phyloP scores from a whole-genome alignment of 2,329 filamentous ascomycete genomes.

The Diaporthe aspalathi region DNA sequence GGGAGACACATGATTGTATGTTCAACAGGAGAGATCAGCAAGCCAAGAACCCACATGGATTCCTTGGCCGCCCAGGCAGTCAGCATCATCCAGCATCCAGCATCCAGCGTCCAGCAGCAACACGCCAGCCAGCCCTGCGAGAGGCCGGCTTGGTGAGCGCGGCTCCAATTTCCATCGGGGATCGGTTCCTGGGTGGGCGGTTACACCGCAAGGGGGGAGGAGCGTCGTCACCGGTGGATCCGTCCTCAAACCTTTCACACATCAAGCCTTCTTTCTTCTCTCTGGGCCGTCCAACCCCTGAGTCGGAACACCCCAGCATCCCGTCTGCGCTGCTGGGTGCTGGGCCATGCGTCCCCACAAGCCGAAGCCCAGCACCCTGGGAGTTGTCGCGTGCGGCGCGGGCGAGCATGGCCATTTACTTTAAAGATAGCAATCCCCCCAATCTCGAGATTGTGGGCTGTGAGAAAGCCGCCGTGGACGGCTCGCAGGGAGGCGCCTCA shows the following conservation, averaged over 20 bases:
- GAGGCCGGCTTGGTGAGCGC: background rate
- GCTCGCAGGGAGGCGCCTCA: background rate
- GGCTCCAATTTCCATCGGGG: background rate
- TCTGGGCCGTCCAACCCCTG: constrained; percentile 18
- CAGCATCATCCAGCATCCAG: background rate
- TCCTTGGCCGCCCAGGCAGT: constrained; percentile 11
- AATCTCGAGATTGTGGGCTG: background rate
- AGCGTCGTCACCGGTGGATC: constrained; percentile 34
- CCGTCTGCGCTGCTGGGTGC: background rate
- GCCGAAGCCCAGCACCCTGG: constrained; percentile 6
- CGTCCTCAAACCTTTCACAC: constrained; percentile 26
- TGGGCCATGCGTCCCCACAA: constrained; percentile 21
- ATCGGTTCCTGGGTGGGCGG: constrained; percentile 9
- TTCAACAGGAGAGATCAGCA: constrained; percentile 26
- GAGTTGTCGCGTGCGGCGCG: background rate
- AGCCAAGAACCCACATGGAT: constrained; percentile 5
- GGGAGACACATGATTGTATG: constrained; percentile 20
- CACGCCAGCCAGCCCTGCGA: constrained; percentile 11
- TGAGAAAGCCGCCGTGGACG: background rate
- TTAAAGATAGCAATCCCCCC: background rate
- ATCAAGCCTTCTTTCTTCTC: background rate
- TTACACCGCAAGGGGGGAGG: constrained; percentile 10
- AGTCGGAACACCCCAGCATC: constrained; percentile 14
- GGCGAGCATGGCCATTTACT: background rate
- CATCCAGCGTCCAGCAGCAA: background rate